phyloP scores from a whole-genome alignment of 306 rosid species.

The Quillaja saponaria region DNA sequence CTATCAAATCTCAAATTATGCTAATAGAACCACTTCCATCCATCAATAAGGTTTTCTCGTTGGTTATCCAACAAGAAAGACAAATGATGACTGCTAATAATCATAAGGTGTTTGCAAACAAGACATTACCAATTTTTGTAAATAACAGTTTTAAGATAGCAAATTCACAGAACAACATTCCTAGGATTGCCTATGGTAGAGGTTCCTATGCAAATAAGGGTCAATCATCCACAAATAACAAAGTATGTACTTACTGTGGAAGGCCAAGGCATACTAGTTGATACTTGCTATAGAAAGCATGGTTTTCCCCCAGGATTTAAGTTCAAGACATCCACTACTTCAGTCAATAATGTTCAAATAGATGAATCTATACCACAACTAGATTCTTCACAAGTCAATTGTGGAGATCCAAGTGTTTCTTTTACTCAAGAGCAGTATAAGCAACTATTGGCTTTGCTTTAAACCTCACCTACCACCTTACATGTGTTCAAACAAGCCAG shows the following conservation, averaged over 20 bases:
- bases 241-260: not conserved
- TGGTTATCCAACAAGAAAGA: not conserved
- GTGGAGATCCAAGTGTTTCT: not conserved
- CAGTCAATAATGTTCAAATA: not conserved
- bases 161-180: not conserved
- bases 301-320: not conserved
- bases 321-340: not conserved
- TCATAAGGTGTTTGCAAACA: not conserved
- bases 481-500: not conserved
- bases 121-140: not conserved
- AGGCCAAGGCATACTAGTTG: not conserved
- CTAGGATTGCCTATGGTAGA: not conserved
- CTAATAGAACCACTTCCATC: not conserved
- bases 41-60: not conserved
- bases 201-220: not conserved
- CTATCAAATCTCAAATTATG: not conserved
- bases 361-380: not conserved
- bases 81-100: not conserved
- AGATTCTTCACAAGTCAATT: not conserved
- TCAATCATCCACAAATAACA: not conserved
- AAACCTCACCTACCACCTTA: not conserved
- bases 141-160: not conserved
- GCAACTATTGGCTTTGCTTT: not conserved
- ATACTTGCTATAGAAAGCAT: not conserved
- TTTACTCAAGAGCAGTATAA: not conserved